Evolutionary conservation across 257 asterid genomes (phyloP).

Genomic region (Coffea eugenioides): DNA sequence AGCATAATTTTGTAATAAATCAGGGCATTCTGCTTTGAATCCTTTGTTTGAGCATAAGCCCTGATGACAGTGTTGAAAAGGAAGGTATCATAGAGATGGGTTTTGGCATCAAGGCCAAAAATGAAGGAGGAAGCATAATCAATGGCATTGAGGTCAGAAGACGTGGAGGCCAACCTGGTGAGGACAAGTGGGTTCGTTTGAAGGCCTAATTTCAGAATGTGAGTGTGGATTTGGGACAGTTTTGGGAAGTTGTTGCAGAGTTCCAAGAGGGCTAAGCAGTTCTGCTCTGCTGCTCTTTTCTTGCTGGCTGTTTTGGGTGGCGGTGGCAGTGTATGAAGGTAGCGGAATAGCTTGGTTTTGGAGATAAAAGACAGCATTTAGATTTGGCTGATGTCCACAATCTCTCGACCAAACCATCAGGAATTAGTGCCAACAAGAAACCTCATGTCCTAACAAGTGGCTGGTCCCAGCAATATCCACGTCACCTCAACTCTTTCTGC

Average conservation of each 20-base stretch:
- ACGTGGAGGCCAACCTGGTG: conserved; percentile 59
- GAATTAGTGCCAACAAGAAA: not conserved
- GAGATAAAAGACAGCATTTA: conserved; percentile 22
- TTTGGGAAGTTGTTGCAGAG: conserved; percentile 56
- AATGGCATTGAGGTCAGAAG: conserved; percentile 52
- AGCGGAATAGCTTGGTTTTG: conserved; percentile 19
- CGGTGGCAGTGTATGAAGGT: not conserved
- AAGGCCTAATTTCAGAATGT: conserved; percentile 58
- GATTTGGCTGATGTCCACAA: not conserved
- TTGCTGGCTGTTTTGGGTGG: conserved; percentile 5
- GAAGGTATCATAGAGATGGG: conserved; percentile 56
- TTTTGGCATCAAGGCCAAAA: conserved; percentile 44
- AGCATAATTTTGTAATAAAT: conserved; percentile 48
- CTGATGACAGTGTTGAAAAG: conserved; percentile 71
- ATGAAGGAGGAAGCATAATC: conserved; percentile 57
- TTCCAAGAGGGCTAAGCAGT: conserved; percentile 59
- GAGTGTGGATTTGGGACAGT: conserved; percentile 60
- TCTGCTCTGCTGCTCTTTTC: conserved; percentile 61
- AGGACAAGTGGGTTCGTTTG: conserved; percentile 61
- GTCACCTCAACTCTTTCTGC: not conserved
- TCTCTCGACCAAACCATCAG: not conserved
- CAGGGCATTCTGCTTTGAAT: conserved; percentile 39
- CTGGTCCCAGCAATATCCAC: conserved; percentile 12
- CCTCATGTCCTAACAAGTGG: conserved; percentile 10
- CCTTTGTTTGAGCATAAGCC: conserved; percentile 52